These are phyloP conservation scores for Quercus mongolica DNA, from an alignment of 306 rosid species.

Conservation along the genomic window DNA sequence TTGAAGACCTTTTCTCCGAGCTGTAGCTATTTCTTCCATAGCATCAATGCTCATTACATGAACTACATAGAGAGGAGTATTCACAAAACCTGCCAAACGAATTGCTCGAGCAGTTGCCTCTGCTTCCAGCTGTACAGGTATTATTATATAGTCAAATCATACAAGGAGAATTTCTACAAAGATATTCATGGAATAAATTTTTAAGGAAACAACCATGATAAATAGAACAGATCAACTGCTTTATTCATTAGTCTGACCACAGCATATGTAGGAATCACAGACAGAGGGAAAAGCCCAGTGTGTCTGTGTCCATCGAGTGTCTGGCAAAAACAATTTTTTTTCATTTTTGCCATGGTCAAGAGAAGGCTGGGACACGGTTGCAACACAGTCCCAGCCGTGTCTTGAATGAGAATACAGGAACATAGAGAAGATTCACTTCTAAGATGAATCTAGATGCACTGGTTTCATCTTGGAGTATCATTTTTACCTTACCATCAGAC, in stretches of 20 bases:
- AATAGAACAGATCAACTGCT: background rate
- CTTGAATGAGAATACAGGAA: too few species aligned
- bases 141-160: slow-evolving; percentile 23
- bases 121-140: slow-evolving; percentile 69
- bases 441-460: too few species aligned
- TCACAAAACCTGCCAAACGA: slow-evolving; percentile 72
- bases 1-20: slow-evolving; percentile 29
- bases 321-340: too few species aligned
- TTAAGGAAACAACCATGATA: background rate
- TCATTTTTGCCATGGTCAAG: too few species aligned
- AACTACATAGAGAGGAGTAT: slow-evolving; percentile 88
- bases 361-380: too few species aligned
- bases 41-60: slow-evolving; percentile 99
- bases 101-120: slow-evolving; percentile 96
- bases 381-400: too few species aligned
- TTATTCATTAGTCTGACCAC: background rate
- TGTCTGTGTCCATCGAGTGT: too few species aligned
- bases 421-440: too few species aligned
- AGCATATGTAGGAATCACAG: background rate
- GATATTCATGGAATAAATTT: background rate
- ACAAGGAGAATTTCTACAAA: background rate
- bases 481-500: too few species aligned
- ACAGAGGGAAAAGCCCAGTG: too few species aligned
- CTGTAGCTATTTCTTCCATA: slow-evolving; percentile 90
- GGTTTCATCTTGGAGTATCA: too few species aligned